A percentile compares a stretch with the other conserved stretches of the same genome.
Evolutionary conservation across 164 flowering plant genomes (phyloP).

Genomic region (Tinospora cordifolia): DNA sequence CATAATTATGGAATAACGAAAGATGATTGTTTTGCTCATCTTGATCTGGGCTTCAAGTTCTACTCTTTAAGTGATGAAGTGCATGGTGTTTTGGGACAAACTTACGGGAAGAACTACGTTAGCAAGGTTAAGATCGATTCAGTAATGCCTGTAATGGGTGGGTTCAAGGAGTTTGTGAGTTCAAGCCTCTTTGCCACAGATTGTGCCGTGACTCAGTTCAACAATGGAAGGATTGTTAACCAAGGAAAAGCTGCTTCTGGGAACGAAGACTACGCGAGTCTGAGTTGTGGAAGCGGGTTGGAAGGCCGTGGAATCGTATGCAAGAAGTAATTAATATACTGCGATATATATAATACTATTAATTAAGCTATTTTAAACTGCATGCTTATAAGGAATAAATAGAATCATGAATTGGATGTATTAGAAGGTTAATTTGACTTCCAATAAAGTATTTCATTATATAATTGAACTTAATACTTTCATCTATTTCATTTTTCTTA

Average conservation of each 20-base stretch:
- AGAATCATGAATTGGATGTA: no score
- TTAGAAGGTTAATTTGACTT: no score
- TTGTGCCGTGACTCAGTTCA: conserved; percentile 31
- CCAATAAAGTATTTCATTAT: no score
- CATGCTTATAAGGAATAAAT: no score
- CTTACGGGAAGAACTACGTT: conserved; percentile 34
- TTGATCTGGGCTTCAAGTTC: conserved; percentile 59
- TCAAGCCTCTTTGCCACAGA: conserved; percentile 41
- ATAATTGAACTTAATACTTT: no score
- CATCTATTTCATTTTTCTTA: no score
- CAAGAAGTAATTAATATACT: conserved; percentile 15
- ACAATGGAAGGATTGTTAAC: neutral
- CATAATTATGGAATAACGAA: conserved; percentile 48
- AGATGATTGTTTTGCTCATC: conserved; percentile 63
- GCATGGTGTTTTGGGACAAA: conserved; percentile 51
- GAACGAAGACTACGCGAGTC: conserved; percentile 7
- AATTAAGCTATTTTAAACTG: neutral
- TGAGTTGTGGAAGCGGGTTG: conserved; percentile 17
- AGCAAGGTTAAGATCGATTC: conserved; percentile 44
- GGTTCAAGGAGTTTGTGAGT: conserved; percentile 33
- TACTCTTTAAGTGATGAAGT: conserved; percentile 37
- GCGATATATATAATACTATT: no score
- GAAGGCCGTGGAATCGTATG: conserved; percentile 26
- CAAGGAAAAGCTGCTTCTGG: neutral
- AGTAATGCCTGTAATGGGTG: conserved; percentile 54